Percentiles rank a stretch among this genome's conserved stretches.
Evolutionary conservation across 345 rosid species (phyloP).

Genomic region (Lepidium africanum): DNA sequence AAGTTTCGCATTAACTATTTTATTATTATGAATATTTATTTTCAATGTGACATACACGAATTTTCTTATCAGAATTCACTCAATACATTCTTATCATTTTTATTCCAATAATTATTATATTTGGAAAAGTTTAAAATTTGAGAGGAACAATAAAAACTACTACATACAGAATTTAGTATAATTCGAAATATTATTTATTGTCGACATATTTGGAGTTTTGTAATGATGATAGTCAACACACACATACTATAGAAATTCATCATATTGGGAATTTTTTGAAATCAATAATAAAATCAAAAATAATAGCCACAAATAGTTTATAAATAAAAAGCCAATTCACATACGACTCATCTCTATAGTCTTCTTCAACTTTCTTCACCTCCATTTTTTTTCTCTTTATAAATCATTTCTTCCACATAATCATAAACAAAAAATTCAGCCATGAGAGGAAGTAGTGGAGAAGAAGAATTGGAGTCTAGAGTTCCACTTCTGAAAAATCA

Average conservation of each 20-base stretch:
- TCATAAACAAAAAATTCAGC: not conserved
- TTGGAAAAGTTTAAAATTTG: not conserved
- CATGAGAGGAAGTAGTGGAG: constrained; percentile 19
- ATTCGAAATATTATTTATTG: not conserved
- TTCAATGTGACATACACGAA: no score
- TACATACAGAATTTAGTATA: not conserved
- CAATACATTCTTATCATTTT: no score
- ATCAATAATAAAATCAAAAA: not conserved
- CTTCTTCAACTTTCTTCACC: not conserved
- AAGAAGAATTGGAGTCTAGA: constrained; percentile 6
- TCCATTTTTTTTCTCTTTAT: not conserved
- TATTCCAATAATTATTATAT: no score
- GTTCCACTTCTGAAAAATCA: constrained; percentile 10
- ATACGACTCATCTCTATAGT: constrained; percentile 2
- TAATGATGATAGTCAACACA: not conserved
- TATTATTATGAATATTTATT: no score
- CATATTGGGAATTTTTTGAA: no score
- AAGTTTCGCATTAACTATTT: no score
- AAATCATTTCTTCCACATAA: not conserved
- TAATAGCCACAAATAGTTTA: not conserved
- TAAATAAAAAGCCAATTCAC: constrained; percentile 5
- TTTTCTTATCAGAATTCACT: no score
- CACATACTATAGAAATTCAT: not conserved
- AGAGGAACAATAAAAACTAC: not conserved
- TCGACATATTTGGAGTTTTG: not conserved